Evolutionary conservation across 768 basidiomycete species (phyloP).

Genomic region (Trametes gibbosa): DNA sequence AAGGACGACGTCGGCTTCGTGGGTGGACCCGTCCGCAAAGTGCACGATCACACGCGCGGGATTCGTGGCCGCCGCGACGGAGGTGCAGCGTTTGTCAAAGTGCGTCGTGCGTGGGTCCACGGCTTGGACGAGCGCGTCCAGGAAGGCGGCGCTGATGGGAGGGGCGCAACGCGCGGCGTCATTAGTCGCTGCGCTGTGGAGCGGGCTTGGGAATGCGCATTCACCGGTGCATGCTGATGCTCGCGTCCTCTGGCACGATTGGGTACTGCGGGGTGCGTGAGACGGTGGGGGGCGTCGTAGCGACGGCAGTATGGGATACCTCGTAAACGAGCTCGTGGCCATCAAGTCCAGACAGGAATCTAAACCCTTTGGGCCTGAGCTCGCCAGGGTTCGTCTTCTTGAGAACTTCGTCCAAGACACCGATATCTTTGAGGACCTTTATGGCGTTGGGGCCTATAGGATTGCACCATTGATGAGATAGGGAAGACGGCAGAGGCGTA

Average conservation of each 20-base stretch:
- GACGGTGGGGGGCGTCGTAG: neutral
- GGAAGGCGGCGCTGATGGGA: constrained; percentile 48
- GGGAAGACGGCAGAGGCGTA: neutral
- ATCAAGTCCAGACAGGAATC: constrained; percentile 42
- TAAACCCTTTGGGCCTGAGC: constrained; percentile 34
- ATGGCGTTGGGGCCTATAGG: constrained; percentile 49
- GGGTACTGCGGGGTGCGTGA: constrained; percentile 31
- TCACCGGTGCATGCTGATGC: constrained; percentile 47
- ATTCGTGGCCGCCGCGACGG: constrained; percentile 17
- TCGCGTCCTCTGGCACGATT: constrained; percentile 32
- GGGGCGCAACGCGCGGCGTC: neutral
- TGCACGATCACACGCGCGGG: constrained; percentile 31
- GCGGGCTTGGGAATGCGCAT: constrained; percentile 16
- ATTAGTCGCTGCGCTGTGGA: neutral
- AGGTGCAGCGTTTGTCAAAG: constrained; percentile 49
- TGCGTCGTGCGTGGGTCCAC: constrained; percentile 42
- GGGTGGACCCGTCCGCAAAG: constrained; percentile 48
- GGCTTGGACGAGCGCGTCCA: constrained; percentile 45
- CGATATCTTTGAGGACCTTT: constrained; percentile 43
- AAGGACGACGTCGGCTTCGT: constrained; percentile 47
- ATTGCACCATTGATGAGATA: neutral
- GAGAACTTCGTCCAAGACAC: constrained; percentile 43
- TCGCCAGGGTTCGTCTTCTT: constrained; percentile 33
- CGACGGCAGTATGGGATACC: constrained; percentile 27
- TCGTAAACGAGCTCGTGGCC: constrained; percentile 44